A percentile compares a stretch with the other conserved stretches of the same genome.
phyloP scores from a whole-genome alignment of 768 basidiomycete genomes.

The Tephrocybe sp. region DNA sequence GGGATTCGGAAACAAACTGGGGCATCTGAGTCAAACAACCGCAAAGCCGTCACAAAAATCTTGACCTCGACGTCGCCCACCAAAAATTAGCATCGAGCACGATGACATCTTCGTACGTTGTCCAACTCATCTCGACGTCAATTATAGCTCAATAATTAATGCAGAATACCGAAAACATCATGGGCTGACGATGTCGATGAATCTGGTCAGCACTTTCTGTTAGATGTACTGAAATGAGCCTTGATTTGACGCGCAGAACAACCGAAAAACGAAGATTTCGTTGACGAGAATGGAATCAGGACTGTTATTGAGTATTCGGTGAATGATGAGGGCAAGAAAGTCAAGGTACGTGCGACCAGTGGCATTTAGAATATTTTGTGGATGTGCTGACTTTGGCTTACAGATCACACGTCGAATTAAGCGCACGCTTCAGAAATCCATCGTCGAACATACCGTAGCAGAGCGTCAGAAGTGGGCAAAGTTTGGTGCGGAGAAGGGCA shows the following conservation, averaged over 20 bases:
- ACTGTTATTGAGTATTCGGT: conserved; percentile 80
- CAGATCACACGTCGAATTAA: conserved; percentile 87
- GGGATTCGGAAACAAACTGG: no score
- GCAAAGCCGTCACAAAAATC: not conserved
- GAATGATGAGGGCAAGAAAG: conserved; percentile 93
- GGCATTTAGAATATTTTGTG: not conserved
- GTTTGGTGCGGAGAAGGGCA: conserved; percentile 91
- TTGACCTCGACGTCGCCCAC: not conserved
- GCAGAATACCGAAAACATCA: conserved; percentile 62
- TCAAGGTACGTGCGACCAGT: conserved; percentile 63
- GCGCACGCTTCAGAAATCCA: conserved; percentile 83
- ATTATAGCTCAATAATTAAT: not conserved
- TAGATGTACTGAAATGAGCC: not conserved
- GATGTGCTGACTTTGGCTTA: not conserved
- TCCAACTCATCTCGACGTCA: not conserved
- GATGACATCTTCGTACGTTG: conserved; percentile 36
- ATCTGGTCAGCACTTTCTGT: conserved; percentile 39
- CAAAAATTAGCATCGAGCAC: not conserved
- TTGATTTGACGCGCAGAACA: conserved; percentile 26
- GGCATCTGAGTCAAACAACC: no score
- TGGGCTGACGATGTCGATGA: conserved; percentile 92
- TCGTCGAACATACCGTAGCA: conserved; percentile 93
- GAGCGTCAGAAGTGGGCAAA: conserved; percentile 93
- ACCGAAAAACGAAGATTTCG: conserved; percentile 64
- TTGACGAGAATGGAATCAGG: conserved; percentile 85